Percentiles rank a stretch among this genome's conserved stretches.
phyloP scores from a whole-genome alignment of 1,139 yeast species.

The Blastobotrys elegans region DNA sequence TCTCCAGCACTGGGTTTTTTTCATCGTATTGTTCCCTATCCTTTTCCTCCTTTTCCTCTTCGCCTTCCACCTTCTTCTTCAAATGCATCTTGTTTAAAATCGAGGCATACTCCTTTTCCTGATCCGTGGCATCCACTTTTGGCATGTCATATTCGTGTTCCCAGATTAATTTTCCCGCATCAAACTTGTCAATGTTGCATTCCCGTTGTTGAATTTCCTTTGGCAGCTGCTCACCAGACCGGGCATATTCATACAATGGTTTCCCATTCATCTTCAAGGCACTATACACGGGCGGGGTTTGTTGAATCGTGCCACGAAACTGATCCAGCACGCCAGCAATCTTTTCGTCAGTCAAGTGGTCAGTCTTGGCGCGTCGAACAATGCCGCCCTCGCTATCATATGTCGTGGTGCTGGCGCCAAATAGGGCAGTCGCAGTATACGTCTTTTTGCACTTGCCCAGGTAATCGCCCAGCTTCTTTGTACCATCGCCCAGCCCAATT shows the following conservation, averaged over 20 bases:
- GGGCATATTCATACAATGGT: conserved; percentile 89
- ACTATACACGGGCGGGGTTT: conserved; percentile 92
- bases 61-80: conserved; percentile 10
- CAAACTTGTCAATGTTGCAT: conserved; percentile 54
- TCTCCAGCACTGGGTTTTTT: conserved; percentile 56
- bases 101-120: conserved; percentile 33
- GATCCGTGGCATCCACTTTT: conserved; percentile 28
- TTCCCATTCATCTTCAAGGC: conserved; percentile 94
- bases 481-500: conserved; percentile 85
- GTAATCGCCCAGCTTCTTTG: conserved; percentile 70
- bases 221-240: conserved; percentile 83
- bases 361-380: conserved; percentile 50
- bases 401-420: conserved; percentile 90
- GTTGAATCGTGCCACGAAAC: conserved; percentile 74
- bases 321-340: conserved; percentile 49
- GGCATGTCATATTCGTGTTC: conserved; percentile 52
- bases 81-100: conserved; percentile 29
- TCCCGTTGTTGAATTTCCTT: conserved; percentile 71
- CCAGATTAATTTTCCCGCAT: conserved; percentile 46
- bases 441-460: conserved; percentile 60
- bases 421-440: conserved; percentile 76
- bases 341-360: conserved; percentile 53
- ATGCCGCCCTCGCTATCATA: conserved; percentile 91
- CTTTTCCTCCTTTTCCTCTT: conserved; percentile 15
- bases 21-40: conserved; percentile 11